phyloP scores from a whole-genome alignment of 371 early-diverging fungal genomes.

The Syncephalastrum contaminatum region DNA sequence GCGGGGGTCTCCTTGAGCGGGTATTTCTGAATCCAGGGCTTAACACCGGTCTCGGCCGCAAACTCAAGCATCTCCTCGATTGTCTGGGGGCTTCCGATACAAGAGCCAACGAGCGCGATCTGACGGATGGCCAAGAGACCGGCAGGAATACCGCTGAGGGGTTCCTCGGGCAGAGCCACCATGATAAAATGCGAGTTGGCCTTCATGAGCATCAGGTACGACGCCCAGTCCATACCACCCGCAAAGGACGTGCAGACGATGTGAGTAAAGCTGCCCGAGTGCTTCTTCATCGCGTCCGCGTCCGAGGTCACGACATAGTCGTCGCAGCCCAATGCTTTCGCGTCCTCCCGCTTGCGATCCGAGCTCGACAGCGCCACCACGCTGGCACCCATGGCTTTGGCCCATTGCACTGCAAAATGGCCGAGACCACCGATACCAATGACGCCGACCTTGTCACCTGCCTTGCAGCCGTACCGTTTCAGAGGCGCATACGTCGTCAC shows the following conservation, averaged over 20 bases:
- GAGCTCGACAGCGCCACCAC: slow-evolving; percentile 42
- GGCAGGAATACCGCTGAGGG: slow-evolving; percentile 34
- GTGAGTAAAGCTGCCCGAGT: slow-evolving; percentile 12
- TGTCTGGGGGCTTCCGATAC: slow-evolving; percentile 60
- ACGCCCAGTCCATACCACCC: slow-evolving; percentile 36
- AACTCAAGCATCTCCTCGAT: slow-evolving; percentile 69
- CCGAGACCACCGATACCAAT: slow-evolving; percentile 50
- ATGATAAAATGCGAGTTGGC: slow-evolving; percentile 50
- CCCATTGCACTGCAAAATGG: slow-evolving; percentile 38
- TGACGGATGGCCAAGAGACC: slow-evolving; percentile 33
- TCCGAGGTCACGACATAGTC: slow-evolving; percentile 27
- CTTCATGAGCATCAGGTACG: slow-evolving; percentile 39
- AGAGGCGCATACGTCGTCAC: slow-evolving; percentile 67
- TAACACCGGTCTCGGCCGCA: slow-evolving; percentile 61
- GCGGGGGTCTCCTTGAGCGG: slow-evolving; percentile 60
- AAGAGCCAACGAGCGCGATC: slow-evolving; percentile 59
- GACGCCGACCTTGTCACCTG: slow-evolving; percentile 59
- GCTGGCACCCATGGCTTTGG: slow-evolving; percentile 58
- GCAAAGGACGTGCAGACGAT: slow-evolving; percentile 39
- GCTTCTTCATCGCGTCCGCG: slow-evolving; percentile 11
- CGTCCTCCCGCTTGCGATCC: slow-evolving; percentile 34
- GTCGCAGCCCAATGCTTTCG: slow-evolving; percentile 27
- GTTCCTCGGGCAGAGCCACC: slow-evolving; percentile 56
- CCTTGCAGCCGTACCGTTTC: slow-evolving; percentile 35
- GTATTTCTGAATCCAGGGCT: slow-evolving; percentile 65